A percentile compares a stretch with the other conserved stretches of the same genome.
Conservation (phyloP, 2,329 filamentous ascomycete genomes). For the Pseudogymnoascus sp. region DNA sequence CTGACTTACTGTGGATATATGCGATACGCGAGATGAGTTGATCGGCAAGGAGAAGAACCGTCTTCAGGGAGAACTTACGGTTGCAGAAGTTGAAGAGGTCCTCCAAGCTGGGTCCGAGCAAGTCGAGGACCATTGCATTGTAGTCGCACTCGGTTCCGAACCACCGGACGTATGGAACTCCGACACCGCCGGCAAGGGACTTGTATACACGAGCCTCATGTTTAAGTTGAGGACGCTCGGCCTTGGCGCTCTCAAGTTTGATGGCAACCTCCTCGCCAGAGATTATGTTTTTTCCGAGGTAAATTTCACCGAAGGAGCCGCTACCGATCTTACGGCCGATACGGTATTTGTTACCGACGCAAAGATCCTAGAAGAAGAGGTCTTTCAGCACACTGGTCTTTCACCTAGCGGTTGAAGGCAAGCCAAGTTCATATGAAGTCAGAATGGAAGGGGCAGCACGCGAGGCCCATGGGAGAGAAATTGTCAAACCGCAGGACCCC, state of each 20-base stretch:
- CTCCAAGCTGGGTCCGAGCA: constrained; percentile 85
- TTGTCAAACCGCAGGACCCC: neutral
- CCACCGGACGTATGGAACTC: constrained; percentile 95
- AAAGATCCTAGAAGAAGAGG: constrained; percentile 62
- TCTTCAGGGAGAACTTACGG: constrained; percentile 96
- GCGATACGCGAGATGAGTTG: constrained; percentile 96
- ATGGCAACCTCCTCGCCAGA: constrained; percentile 96
- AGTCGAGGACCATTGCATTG: constrained; percentile 95
- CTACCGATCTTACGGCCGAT: constrained; percentile 97
- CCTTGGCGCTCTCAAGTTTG: constrained; percentile 96
- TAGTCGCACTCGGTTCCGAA: constrained; percentile 97
- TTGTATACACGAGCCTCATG: constrained; percentile 89
- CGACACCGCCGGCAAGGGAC: constrained; percentile 81
- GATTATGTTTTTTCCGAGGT: constrained; percentile 96
- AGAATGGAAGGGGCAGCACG: neutral
- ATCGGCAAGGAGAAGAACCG: constrained; percentile 83
- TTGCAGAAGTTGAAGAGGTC: constrained; percentile 99
- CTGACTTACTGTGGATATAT: constrained; percentile 96
- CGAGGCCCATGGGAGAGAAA: neutral
- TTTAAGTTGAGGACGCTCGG: constrained; percentile 93
- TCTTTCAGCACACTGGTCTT: neutral
- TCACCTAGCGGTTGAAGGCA: neutral
- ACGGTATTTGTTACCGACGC: constrained; percentile 96
- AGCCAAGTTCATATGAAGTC: neutral
- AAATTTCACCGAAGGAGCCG: constrained; percentile 92